Conservation (phyloP, 2,329 filamentous ascomycete genomes). For the Iodosphaeria phyllophila region DNA sequence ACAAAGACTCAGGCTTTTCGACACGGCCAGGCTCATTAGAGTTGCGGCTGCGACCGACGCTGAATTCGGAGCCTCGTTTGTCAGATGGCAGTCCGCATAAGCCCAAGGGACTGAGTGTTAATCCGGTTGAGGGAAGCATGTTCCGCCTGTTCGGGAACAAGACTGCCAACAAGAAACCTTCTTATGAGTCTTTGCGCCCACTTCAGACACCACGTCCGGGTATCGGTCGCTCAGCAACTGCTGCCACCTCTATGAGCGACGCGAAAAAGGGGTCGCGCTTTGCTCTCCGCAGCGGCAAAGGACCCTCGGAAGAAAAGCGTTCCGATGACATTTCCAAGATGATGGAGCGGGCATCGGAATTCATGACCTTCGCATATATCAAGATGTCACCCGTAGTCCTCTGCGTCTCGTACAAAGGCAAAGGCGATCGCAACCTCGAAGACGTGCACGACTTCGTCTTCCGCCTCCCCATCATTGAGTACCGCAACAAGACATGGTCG, state of each 20-base stretch:
- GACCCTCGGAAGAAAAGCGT: constrained; percentile 36
- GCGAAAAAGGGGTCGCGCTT: constrained; percentile 35
- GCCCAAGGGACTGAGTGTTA: constrained; percentile 28
- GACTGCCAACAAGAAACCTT: constrained; percentile 30
- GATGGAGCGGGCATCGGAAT: constrained; percentile 87
- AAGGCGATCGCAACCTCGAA: constrained; percentile 84
- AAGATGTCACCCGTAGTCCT: constrained; percentile 90
- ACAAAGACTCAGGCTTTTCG: constrained; percentile 33
- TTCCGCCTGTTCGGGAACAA: constrained; percentile 34
- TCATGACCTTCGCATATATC: constrained; percentile 93
- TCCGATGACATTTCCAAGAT: constrained; percentile 91
- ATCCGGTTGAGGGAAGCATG: constrained; percentile 25
- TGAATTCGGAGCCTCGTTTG: constrained; percentile 35
- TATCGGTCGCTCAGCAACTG: constrained; percentile 26
- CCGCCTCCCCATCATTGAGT: constrained; percentile 82
- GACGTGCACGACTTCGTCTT: constrained; percentile 98
- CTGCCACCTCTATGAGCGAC: constrained; percentile 18
- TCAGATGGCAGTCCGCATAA: constrained; percentile 14
- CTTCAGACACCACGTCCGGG: constrained; percentile 20
- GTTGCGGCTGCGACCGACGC: constrained; percentile 63
- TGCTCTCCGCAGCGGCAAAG: constrained; percentile 29
- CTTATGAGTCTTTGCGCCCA: constrained; percentile 34
- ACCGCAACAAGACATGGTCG: constrained; percentile 97
- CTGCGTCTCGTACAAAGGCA: constrained; percentile 92
- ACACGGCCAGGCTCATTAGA: constrained; percentile 60